Percentiles rank a stretch among this genome's conserved stretches.
These are phyloP conservation scores for Colletotrichum navitas DNA, from an alignment of 2,329 filamentous ascomycete genomes.

Conservation along the genomic window DNA sequence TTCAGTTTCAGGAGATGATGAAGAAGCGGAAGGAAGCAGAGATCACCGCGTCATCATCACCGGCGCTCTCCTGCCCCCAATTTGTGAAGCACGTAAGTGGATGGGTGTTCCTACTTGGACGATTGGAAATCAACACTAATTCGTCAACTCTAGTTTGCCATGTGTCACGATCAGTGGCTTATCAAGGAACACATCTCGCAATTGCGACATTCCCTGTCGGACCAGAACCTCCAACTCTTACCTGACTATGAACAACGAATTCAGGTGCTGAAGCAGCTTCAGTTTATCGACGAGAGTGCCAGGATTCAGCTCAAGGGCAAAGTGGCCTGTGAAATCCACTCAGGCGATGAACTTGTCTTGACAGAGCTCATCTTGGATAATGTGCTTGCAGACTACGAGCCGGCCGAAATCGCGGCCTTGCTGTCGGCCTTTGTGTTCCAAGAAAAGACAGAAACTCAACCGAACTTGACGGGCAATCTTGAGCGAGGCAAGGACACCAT, in stretches of 20 bases:
- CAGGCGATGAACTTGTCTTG: conserved; percentile 93
- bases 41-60: conserved; percentile 71
- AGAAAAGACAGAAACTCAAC: conserved; percentile 89
- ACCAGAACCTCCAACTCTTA: conserved; percentile 94
- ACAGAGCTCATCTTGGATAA: conserved; percentile 98
- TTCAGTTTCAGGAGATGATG: conserved; percentile 84
- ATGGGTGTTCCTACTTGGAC: not conserved
- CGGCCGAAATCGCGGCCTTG: conserved; percentile 94
- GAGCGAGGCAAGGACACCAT: conserved; percentile 88
- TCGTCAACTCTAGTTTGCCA: conserved; percentile 78
- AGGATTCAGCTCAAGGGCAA: conserved; percentile 97
- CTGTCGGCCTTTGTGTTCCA: conserved; percentile 97
- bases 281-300: conserved; percentile 88
- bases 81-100: conserved; percentile 90
- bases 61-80: conserved; percentile 77
- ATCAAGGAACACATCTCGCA: conserved; percentile 94
- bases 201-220: conserved; percentile 89
- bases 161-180: conserved; percentile 97
- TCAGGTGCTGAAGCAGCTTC: conserved; percentile 89
- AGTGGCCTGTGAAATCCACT: conserved; percentile 98
- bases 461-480: conserved; percentile 84
- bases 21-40: conserved; percentile 77
- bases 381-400: conserved; percentile 93
- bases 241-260: conserved; percentile 98
- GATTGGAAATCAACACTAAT: conserved; percentile 32